Evolutionary conservation across 2,329 filamentous ascomycete species (phyloP).

Genomic region (Talaromyces marneffei): DNA sequence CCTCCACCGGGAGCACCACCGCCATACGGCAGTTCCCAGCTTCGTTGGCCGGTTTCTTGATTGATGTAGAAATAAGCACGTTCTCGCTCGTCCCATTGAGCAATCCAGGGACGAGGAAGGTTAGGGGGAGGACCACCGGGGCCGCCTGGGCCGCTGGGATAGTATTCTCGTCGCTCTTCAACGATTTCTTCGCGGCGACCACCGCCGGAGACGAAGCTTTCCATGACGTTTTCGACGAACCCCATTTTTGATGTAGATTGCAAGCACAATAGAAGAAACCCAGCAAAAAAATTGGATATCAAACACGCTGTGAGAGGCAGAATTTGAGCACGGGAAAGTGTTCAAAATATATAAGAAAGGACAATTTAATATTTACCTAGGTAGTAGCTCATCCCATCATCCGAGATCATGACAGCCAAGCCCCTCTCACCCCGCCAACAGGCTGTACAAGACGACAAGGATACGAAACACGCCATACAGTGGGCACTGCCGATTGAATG

Average conservation of each 20-base stretch:
- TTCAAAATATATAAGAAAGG: background rate
- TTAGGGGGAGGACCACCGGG: constrained; percentile 5
- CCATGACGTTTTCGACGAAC: constrained; percentile 27
- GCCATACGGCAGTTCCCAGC: constrained; percentile 31
- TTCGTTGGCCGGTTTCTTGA: constrained; percentile 41
- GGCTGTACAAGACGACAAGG: background rate
- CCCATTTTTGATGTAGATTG: constrained; percentile 18
- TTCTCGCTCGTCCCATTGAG: constrained; percentile 40
- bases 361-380: background rate
- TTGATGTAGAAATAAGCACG: constrained; percentile 44
- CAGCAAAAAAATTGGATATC: too few species aligned
- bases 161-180: constrained; percentile 16
- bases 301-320: background rate
- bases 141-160: background rate
- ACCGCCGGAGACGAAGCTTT: constrained; percentile 17
- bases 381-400: background rate
- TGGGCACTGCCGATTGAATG: background rate
- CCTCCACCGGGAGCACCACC: constrained; percentile 20
- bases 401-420: background rate
- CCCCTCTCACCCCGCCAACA: background rate
- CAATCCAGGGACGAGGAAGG: constrained; percentile 39
- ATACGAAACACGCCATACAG: background rate
- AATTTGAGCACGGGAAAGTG: background rate
- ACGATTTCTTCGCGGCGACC: constrained; percentile 16
- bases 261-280: background rate